These are phyloP conservation scores for Paramecium primaurelia DNA, from an alignment of 73 alveolate species.

Conservation along the genomic window DNA sequence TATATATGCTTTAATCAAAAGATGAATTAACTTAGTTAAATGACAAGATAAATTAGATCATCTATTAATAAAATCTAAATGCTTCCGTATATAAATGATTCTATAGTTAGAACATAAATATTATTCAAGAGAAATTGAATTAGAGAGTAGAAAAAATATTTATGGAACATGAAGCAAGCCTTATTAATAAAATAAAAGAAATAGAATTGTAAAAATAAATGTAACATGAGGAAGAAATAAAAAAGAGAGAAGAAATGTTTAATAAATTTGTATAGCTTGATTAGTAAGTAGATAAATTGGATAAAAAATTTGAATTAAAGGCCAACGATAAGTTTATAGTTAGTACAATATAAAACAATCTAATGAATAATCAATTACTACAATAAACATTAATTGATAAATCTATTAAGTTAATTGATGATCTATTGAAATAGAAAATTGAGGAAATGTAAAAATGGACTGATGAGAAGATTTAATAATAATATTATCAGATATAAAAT, in stretches of 20 bases:
- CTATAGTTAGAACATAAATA: not conserved
- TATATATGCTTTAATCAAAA: not conserved
- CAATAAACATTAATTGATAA: not conserved
- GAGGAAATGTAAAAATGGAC: conserved; percentile 8
- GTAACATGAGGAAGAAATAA: not conserved
- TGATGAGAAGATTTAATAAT: not conserved
- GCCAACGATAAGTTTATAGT: conserved; percentile 14
- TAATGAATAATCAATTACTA: not conserved
- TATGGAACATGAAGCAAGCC: not conserved
- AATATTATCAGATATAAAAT: not conserved
- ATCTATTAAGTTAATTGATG: not conserved
- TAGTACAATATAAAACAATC: not conserved
- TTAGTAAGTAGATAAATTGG: not conserved
- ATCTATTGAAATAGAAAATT: not conserved
- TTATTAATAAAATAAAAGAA: not conserved
- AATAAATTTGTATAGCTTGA: not conserved
- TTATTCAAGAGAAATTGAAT: not conserved
- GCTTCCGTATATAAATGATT: not conserved
- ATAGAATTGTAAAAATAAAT: not conserved
- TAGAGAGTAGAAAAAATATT: not conserved
- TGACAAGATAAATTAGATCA: not conserved
- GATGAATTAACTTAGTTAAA: not conserved
- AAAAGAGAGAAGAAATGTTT: not conserved
- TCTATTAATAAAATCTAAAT: not conserved
- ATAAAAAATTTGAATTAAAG: not conserved